A percentile compares a stretch with the other conserved stretches of the same genome.
Conservation (phyloP, 2,329 filamentous ascomycete species). For the Fusarium sp. region DNA sequence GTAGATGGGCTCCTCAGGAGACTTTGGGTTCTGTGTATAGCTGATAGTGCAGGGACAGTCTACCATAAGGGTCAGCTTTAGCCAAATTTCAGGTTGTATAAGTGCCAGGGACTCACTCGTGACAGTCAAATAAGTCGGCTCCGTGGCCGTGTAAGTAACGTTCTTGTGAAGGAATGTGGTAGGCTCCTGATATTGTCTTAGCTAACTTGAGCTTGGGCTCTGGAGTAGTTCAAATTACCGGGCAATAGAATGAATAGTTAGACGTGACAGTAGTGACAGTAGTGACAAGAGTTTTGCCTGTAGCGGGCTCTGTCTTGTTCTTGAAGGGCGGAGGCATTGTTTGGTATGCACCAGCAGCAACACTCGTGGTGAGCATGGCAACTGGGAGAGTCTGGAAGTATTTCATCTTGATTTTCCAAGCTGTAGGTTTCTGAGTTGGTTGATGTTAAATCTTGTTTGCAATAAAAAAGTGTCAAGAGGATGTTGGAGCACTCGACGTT, state of each 20-base stretch:
- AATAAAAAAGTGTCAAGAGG: background rate
- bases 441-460: background rate
- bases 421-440: background rate
- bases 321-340: background rate
- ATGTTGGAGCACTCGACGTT: background rate
- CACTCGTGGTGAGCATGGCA: conserved; percentile 20
- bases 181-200: conserved; percentile 37
- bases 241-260: conserved; percentile 59
- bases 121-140: conserved; percentile 59
- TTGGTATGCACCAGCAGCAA: conserved; percentile 1
- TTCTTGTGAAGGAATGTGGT: conserved; percentile 57
- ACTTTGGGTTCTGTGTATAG: conserved; percentile 32
- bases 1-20: conserved; percentile 5
- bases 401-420: conserved; percentile 19
- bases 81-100: background rate
- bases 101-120: conserved; percentile 54
- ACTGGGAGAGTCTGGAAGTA: conserved; percentile 1
- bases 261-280: conserved; percentile 55
- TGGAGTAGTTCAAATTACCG: conserved; percentile 51
- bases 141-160: conserved; percentile 60
- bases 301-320: background rate
- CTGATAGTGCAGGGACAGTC: conserved; percentile 64
- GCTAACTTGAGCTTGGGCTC: background rate
- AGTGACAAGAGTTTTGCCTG: conserved; percentile 51
- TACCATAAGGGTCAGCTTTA: conserved; percentile 48